Base-by-base conservation (phyloP, 78 protist genomes). In the Cyanophora paradoxa region DNA sequence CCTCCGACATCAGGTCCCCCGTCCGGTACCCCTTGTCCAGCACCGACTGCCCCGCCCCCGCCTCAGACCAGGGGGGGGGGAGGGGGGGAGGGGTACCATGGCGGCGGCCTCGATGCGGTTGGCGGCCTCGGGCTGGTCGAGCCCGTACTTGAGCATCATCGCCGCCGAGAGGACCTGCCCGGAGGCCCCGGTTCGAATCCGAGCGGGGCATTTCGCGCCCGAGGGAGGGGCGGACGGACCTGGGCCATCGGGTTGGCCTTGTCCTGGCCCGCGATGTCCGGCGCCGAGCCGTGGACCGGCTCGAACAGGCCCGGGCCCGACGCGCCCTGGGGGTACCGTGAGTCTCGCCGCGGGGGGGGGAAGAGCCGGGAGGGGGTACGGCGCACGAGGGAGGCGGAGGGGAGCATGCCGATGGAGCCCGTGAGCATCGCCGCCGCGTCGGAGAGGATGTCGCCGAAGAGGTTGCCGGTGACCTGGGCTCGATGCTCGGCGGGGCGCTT, bases 381-480 rank as follows among this genome's bases (percentile, higher is more conserved):
- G 26, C 36, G 33, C 20, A 2, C 20, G 63, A 6, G 7, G 63
- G 63, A 57, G 33, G 1, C 31, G 2, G 71, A 65, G 36, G 71
- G 71, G 11, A 65, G 71, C 71, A 65, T 65, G 71, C 71, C 71
- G 34, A 65, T 48, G 48, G 68, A 62, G 68, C 68, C 68, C 19
- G 24, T 20, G 44, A 71, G 31, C 54, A 52, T 56, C 22, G 77
- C 17, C n/a, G 83, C 85, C 31, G n/a, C 79, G 40, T 80, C 85
- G 34, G 79, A 62, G 56, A 80, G 41, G 58, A 80, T 80, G 74
- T 80, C 85, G 30, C 85, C 85, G 37, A 57, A 80, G 74, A 80
- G 28, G 69, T 80, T 80, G 30, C 28, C 63, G 24, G 85, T 80
- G 46, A 80, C 79, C 39, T 61, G 40, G n/a, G n/a, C 46, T 50